Evolutionary conservation across 345 rosid genomes (phyloP).

Genomic region (Gossypium ekmanianum): DNA sequence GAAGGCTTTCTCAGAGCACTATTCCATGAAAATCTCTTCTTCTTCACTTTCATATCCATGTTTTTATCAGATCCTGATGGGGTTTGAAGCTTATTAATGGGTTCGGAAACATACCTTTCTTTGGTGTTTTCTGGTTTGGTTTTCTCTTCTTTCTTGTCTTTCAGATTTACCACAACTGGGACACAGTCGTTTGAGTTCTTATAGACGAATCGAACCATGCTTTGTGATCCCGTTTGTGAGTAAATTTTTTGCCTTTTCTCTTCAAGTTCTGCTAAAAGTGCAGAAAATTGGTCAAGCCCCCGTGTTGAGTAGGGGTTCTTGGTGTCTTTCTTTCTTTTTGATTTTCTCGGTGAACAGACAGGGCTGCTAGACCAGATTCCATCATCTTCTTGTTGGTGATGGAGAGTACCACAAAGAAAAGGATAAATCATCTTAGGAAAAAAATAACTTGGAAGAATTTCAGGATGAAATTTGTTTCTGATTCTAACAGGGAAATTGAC

Average conservation of each 20-base stretch:
- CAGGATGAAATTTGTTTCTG: neutral
- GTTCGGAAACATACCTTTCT: neutral
- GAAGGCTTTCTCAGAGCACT: slow-evolving; percentile 34
- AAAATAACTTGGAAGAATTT: neutral
- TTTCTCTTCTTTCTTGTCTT: slow-evolving; percentile 24
- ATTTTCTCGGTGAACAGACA: slow-evolving; percentile 23
- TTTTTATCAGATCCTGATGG: slow-evolving; percentile 16
- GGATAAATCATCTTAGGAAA: slow-evolving; percentile 27
- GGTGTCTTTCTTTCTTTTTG: slow-evolving; percentile 28
- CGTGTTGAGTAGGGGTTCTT: slow-evolving; percentile 56
- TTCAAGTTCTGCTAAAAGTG: slow-evolving; percentile 50
- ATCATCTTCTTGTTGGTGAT: slow-evolving; percentile 21
- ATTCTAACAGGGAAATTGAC: neutral
- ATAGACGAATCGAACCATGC: slow-evolving; percentile 45
- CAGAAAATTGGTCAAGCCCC: slow-evolving; percentile 60
- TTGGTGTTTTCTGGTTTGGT: neutral
- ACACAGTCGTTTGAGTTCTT: slow-evolving; percentile 30
- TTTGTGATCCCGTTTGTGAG: slow-evolving; percentile 33
- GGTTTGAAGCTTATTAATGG: neutral
- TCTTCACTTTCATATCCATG: neutral
- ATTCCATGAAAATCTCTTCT: slow-evolving; percentile 17
- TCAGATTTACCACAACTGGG: slow-evolving; percentile 44
- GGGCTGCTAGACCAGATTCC: slow-evolving; percentile 16
- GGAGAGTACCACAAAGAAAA: slow-evolving; percentile 36
- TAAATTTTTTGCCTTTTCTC: slow-evolving; percentile 47